Percentiles rank a stretch among this genome's conserved stretches.
Conservation (phyloP, 352 stramenopile species). For the Globisporangium okanoganense region DNA sequence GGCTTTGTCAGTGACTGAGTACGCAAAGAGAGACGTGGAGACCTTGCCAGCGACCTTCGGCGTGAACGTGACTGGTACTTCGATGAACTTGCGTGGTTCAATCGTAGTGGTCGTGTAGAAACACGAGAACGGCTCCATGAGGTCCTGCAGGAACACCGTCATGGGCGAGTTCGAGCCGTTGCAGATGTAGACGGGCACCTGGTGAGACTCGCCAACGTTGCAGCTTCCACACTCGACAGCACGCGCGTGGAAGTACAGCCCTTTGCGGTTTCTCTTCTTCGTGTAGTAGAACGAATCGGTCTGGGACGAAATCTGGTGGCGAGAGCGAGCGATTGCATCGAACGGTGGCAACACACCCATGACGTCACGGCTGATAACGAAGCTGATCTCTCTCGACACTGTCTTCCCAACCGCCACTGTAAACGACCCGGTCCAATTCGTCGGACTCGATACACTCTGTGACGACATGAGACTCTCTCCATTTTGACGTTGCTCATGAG, state of each 20-base stretch:
- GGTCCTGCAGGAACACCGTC: slow-evolving; percentile 80
- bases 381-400: slow-evolving; percentile 56
- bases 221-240: slow-evolving; percentile 81
- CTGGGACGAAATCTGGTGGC: slow-evolving; percentile 63
- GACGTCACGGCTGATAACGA: slow-evolving; percentile 46
- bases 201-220: slow-evolving; percentile 64
- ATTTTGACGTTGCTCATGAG: slow-evolving; percentile 23
- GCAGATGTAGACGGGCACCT: slow-evolving; percentile 84
- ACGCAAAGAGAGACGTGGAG: slow-evolving; percentile 76
- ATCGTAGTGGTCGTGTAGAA: slow-evolving; percentile 73
- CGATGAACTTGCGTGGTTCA: slow-evolving; percentile 82
- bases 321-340: slow-evolving; percentile 53
- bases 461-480: slow-evolving; percentile 8
- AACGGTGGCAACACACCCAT: slow-evolving; percentile 46
- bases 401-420: slow-evolving; percentile 49
- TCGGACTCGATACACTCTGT: slow-evolving; percentile 6
- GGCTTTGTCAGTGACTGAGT: slow-evolving; percentile 76
- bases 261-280: slow-evolving; percentile 65
- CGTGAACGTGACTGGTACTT: slow-evolving; percentile 71
- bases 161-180: slow-evolving; percentile 77
- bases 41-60: slow-evolving; percentile 80
- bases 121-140: slow-evolving; percentile 77
- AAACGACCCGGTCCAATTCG: slow-evolving; percentile 66
- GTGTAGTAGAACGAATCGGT: slow-evolving; percentile 87
- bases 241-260: slow-evolving; percentile 80